Base-by-base conservation (phyloP, 176 grass and related monocot species). In the Echinochloa phyllopogon region DNA sequence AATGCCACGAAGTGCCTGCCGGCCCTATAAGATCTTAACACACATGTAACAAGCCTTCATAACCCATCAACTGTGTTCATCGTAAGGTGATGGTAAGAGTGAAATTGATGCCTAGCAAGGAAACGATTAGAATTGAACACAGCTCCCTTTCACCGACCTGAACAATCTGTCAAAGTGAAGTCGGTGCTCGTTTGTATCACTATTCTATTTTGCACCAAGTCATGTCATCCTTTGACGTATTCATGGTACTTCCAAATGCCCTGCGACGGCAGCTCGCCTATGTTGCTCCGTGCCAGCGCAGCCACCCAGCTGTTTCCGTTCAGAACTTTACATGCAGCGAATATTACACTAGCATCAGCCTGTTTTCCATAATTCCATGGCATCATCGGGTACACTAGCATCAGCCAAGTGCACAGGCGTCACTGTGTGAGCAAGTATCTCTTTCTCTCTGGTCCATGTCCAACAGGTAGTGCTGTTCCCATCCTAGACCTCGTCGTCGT, bases 381-480 rank as follows among this genome's bases (percentile, higher is more conserved):
- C 29, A 33, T 33, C n/a, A n/a, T n/a, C n/a, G n/a, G n/a, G 29
- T 21, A 45, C 77, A 65, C 17, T 11, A 65, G 44, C 77, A 79
- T 65, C 3, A 37, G 17, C 62, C 8, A 33, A 33, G 29, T 2
- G 11, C 72, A 56, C 17, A 0, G 53, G 17, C 27, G 7, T 52
- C 8, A 12, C n/a, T 24, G n/a, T 10, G 1, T 4, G 1, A 33
- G 7, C 45, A 13, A 72, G 48, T 50, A 7, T 40, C 23, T 49
- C 6, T 36, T 0, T 17, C 11, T 1, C 18, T 72, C 36, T 36
- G 59, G 42, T 43, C 4, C 12, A 2, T 0, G 2, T 33, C 8
- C 43, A n/a, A 80, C 18, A 29, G 14, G 62, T 21, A 66, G 27
- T 66, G 45, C 61, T 23, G 77, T 80, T 80, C 51, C 78, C 20